Percentiles rank a stretch among this genome's conserved stretches.
Conservation (phyloP, 2,329 filamentous ascomycete species). For the Aureobasidium musti region DNA sequence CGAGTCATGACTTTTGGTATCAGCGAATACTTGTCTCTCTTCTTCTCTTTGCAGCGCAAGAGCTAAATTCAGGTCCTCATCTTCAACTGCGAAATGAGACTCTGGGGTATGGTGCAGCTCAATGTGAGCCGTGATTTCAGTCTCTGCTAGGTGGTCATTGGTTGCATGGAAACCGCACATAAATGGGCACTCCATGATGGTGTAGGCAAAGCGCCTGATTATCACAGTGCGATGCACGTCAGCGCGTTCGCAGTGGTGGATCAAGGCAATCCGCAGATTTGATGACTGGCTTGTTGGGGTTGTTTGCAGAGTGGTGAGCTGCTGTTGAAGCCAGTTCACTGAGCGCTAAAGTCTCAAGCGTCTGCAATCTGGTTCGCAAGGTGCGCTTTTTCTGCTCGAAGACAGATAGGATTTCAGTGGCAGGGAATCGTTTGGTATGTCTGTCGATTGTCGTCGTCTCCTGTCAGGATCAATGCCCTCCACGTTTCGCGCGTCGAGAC, state of each 20-base stretch:
- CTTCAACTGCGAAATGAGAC: constrained; percentile 34
- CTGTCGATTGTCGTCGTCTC: not conserved
- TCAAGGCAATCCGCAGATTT: not conserved
- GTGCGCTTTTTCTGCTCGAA: not conserved
- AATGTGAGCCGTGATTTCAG: constrained; percentile 39
- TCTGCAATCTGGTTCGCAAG: not conserved
- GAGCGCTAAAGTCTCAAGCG: not conserved
- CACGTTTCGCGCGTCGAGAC: not conserved
- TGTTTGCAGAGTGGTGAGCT: constrained; percentile 16
- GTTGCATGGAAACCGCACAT: constrained; percentile 35
- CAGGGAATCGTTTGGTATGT: not conserved
- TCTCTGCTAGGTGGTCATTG: constrained; percentile 32
- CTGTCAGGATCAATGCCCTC: not conserved
- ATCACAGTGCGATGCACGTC: constrained; percentile 6
- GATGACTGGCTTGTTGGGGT: constrained; percentile 11
- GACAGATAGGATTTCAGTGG: not conserved
- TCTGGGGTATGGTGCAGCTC: constrained; percentile 39
- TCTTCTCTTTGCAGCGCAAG: constrained; percentile 31
- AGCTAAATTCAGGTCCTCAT: constrained; percentile 26
- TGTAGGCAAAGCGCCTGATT: constrained; percentile 6
- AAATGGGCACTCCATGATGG: constrained; percentile 28
- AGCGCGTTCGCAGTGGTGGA: not conserved
- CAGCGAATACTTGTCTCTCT: constrained; percentile 11
- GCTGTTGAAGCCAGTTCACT: constrained; percentile 19
- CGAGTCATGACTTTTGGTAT: constrained; percentile 14